phyloP scores from a whole-genome alignment of 2,329 filamentous ascomycete species.

The Talaromyces piceae region DNA sequence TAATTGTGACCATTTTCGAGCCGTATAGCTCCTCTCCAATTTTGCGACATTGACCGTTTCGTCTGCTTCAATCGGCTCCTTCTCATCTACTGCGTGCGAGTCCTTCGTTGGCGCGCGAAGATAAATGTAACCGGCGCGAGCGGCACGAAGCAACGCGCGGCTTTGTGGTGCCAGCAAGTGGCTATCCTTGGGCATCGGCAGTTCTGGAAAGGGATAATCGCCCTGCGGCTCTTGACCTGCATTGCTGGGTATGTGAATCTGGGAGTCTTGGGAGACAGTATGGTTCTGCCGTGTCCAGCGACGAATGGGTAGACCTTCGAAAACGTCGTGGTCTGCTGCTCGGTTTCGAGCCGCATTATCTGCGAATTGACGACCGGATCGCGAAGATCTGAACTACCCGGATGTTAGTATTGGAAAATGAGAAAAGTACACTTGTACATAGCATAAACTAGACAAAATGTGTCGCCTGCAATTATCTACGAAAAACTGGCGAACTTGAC shows the following conservation, averaged over 20 bases:
- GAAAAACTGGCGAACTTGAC: background rate
- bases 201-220: constrained; percentile 52
- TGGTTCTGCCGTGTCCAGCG: constrained; percentile 76
- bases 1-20: constrained; percentile 52
- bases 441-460: too few relatives aligned
- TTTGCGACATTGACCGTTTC: constrained; percentile 20
- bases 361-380: constrained; percentile 51
- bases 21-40: constrained; percentile 45
- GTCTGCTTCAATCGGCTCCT: constrained; percentile 32
- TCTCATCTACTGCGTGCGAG: constrained; percentile 20
- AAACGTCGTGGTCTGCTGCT: constrained; percentile 58
- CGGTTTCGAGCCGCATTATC: constrained; percentile 39
- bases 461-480: too few relatives aligned
- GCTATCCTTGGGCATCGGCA: constrained; percentile 82
- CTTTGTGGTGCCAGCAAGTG: constrained; percentile 69
- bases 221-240: constrained; percentile 13
- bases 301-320: constrained; percentile 73
- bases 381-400: constrained; percentile 48
- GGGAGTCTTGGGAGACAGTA: constrained; percentile 58
- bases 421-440: too few relatives aligned
- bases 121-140: constrained; percentile 67
- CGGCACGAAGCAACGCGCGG: constrained; percentile 73
- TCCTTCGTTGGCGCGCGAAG: constrained; percentile 50
- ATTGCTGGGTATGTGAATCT: constrained; percentile 50
- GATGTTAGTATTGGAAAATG: background rate